phyloP scores from a whole-genome alignment of 345 rosid genomes.

The Gossypium bickii region DNA sequence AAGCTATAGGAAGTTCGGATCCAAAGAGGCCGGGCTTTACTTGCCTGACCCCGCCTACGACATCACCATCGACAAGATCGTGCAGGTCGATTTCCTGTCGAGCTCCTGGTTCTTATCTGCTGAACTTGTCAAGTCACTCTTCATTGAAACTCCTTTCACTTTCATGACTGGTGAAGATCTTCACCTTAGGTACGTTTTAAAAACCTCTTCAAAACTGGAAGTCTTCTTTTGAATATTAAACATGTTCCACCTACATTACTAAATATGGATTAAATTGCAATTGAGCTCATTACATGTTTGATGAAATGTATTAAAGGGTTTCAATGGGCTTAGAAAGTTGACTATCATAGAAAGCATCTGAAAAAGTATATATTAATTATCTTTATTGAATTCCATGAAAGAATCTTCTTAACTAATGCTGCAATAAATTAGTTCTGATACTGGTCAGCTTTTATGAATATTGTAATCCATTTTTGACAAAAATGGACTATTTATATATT shows the following conservation, averaged over 20 bases:
- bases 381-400: neutral
- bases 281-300: neutral
- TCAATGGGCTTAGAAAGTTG: no score
- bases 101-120: constrained; percentile 97
- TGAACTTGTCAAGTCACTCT: constrained; percentile 81
- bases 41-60: constrained; percentile 98
- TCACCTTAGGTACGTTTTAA: constrained; percentile 64
- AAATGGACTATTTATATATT: neutral
- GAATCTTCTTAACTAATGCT: constrained; percentile 19
- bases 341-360: no score
- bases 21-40: constrained; percentile 94
- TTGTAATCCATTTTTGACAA: neutral
- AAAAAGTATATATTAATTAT: no score
- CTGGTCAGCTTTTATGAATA: constrained; percentile 19
- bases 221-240: neutral
- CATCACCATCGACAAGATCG: constrained; percentile 65
- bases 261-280: neutral
- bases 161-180: constrained; percentile 98
- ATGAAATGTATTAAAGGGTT: neutral
- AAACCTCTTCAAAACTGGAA: neutral
- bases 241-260: neutral
- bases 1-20: constrained; percentile 81
- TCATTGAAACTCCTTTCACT: constrained; percentile 85
- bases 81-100: constrained; percentile 95
- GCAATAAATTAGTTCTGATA: neutral